Evolutionary conservation across 129 eudicot species (phyloP), one percentile per base, ranked within the genome.

Genomic region (Arctium minus): DNA sequence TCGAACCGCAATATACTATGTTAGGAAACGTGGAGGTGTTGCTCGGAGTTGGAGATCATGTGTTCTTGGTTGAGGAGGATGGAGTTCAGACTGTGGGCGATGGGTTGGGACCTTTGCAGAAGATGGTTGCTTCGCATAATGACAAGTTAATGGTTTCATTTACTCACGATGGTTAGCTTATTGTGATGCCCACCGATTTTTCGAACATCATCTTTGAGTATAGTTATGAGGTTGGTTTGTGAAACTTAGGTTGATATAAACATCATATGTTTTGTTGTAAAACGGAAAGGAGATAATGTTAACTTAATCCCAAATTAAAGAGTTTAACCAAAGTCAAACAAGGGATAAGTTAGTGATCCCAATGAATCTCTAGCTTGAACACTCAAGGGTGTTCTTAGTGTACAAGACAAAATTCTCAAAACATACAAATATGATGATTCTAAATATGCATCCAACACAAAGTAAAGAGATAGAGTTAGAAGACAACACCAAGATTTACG

Each of bases 11-110:
- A 82, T 93, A 88, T 70, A 96, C 98, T 0, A 88, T 89, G 94
- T 96, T 97, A 0, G 99, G 98, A 35, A 92, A 93, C 37, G 99
- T 96, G 86, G 99, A 91, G 94, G 97, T 96, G 30, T 73, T 96
- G 89, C 76, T 96, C 2, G 94, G 86, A 1, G 95, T 88, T 15
- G 97, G 87, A 29, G 97, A 96, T 85, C 88, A 85, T 73, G 94
- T 93, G 64, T 44, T 96, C 89, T 6, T 89, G 72, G 95, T 96
- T 6, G 99, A 93, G 27, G 99, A 96, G 79, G 99, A 93, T 71
- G 98, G 91, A 3, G 98, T 93, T 69, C 96, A 90, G 81, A 76
- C 83, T 40, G 86, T 91, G 13, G 92, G 91, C 3, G 91, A 48
- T 2, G 97, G 88, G 18, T 78, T 93, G 60, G 99, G 98, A 11